Base-by-base conservation (phyloP, 208 protist genomes). In the Trypanosoma caninum region DNA sequence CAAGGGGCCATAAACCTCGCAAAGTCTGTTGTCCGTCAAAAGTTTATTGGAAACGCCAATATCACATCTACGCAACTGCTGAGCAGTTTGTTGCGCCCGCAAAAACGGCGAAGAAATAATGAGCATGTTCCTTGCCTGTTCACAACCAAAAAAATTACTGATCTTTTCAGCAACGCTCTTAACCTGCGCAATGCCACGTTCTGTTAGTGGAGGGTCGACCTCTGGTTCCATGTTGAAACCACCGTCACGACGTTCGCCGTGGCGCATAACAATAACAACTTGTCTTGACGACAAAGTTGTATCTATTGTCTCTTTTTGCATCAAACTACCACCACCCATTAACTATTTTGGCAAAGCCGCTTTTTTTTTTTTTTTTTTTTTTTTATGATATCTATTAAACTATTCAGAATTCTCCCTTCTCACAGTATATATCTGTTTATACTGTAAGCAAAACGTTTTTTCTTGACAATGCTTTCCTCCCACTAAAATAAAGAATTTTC, bases 171-270 rank as follows among this genome's bases (percentile, higher is more conserved):
- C 87, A 0, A 63, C 52, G 0, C 52, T 30, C 31, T 35, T n/a
- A 16, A 91, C 65, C 0, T 78, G 69, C 0, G 16, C 66, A 11
- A 82, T 73, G 30, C 84, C 87, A 1, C 64, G 42, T 20, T 71
- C 40, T n/a, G 87, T 91, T 9, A 94, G 60, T 3, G 87, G 82
- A 10, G 87, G 87, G 55, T 94, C 72, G 3, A 65, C 70, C 60
- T 94, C 87, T 2, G 73, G 42, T 4, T 69, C 52, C 0, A 82
- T 74, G 31, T 76, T 74, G 4, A 69, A 57, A 10, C 59, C 59
- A 28, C 67, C 73, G 62, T 94, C 87, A 16, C 81, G 54, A n/a
- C 87, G 80, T 68, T 94, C 84, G 9, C 87, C 87, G 44, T 94
- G 87, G 28, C 87, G 87, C 57, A 94, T 67, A 2, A 94, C 76